Evolutionary conservation across 1,284 basidiomycete species (phyloP), one percentile per base, ranked within the genome.

Genomic region (Fomitopsis palustris): DNA sequence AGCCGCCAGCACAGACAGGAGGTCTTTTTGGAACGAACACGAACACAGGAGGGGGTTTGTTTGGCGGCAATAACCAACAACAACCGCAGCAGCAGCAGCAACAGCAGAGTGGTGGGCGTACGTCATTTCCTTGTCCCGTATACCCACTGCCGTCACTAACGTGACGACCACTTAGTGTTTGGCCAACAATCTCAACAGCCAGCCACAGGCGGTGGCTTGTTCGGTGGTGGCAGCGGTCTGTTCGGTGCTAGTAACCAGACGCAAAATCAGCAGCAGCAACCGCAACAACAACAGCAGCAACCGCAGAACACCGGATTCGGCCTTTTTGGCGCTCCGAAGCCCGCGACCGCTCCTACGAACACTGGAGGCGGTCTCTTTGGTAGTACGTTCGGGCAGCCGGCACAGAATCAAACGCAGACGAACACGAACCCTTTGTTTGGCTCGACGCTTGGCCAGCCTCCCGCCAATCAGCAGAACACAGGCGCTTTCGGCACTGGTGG

Each of bases 291-390:
- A 58, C 35, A 53, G 53, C 16, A 66, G 64, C n/a, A 68, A 72
- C 61, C 59, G 55, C 73, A 67, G 59, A 64, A 54, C 10, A 45
- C 64, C 39, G 62, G 64, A 9, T 67, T 70, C 37, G 62, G 66
- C 23, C 52, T 74, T 5, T 74, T 75, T 55, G 70, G 69, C 9
- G 56, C 56, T 16, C 49, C 63, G 56, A 72, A 77, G 57, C 70
- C 77, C 27, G 57, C 62, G 21, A 69, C 72, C 25, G 45, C 45
- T 16, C 43, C 69, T 4, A 62, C 62, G 10, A 58, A 61, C 19
- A 62, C 65, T 29, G 74, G 76, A 27, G 75, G 75, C 27, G 72
- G 77, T n/a, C 64, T 85, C 9, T 83, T 84, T 62, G 79, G 79
- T 25, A 56, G 63, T 6, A 62, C 58, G 1, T 59, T 57, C 33